Percentiles rank a stretch among this genome's conserved stretches.
phyloP scores from a whole-genome alignment of 78 protist species.

The Creolimax fragrantissima region DNA sequence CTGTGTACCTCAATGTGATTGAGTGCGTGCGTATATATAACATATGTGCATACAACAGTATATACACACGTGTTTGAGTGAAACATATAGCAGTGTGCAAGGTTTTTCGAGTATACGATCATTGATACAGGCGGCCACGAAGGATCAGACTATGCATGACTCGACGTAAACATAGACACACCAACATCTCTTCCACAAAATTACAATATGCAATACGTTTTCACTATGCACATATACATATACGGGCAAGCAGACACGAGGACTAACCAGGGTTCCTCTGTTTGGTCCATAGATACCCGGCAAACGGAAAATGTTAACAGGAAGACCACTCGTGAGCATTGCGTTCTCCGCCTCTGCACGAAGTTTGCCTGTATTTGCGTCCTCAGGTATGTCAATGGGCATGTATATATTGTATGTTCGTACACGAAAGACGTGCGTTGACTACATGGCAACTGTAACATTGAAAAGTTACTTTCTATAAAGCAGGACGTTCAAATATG shows the following conservation, averaged over 20 bases:
- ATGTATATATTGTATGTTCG: too few relatives aligned
- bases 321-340: neutral
- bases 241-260: neutral
- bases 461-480: neutral
- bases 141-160: too few relatives aligned
- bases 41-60: neutral
- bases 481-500: neutral
- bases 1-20: too few relatives aligned
- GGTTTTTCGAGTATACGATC: too few relatives aligned
- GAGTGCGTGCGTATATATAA: too few relatives aligned
- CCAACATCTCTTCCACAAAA: too few relatives aligned
- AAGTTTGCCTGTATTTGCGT: neutral
- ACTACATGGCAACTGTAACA: neutral
- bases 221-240: neutral
- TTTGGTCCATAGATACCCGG: conserved; percentile 39
- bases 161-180: too few relatives aligned
- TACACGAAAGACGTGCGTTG: neutral
- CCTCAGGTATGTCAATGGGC: too few relatives aligned
- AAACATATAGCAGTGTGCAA: too few relatives aligned
- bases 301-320: conserved; percentile 26
- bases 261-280: conserved; percentile 8
- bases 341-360: neutral
- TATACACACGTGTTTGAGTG: too few relatives aligned
- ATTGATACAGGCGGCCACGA: too few relatives aligned
- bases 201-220: too few relatives aligned